Percentiles rank a stretch among this genome's conserved stretches.
phyloP scores from a whole-genome alignment of 2,329 filamentous ascomycete species.

The Leptographium galeiforme region DNA sequence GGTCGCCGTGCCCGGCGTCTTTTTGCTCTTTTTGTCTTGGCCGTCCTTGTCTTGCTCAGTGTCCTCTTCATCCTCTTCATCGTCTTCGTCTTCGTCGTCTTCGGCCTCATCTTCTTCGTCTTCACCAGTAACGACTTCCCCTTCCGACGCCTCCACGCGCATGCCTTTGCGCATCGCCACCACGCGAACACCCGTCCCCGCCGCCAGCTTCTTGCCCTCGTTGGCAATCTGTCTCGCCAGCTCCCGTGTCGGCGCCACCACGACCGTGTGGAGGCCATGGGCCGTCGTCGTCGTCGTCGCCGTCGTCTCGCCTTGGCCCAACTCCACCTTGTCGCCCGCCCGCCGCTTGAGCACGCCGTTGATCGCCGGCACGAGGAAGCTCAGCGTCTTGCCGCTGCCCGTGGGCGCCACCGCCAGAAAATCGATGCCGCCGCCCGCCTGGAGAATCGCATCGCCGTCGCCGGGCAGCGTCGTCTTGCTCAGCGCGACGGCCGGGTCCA shows the following conservation, averaged over 20 bases:
- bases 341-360: constrained; percentile 54
- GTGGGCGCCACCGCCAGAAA: constrained; percentile 85
- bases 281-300: constrained; percentile 26
- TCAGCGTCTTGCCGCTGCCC: constrained; percentile 90
- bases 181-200: constrained; percentile 64
- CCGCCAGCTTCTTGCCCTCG: constrained; percentile 65
- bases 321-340: constrained; percentile 28
- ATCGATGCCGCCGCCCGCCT: constrained; percentile 40
- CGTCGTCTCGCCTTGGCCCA: constrained; percentile 22
- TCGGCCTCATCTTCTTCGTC: constrained; percentile 21
- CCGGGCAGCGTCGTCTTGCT: constrained; percentile 14
- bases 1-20: constrained; percentile 18
- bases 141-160: constrained; percentile 37
- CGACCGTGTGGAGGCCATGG: constrained; percentile 51
- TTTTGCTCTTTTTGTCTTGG: constrained; percentile 11
- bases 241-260: constrained; percentile 68
- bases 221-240: constrained; percentile 68
- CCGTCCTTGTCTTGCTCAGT: neutral
- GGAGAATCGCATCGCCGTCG: constrained; percentile 9
- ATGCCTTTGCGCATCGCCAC: constrained; percentile 79
- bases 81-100: constrained; percentile 19
- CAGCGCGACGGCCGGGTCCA: constrained; percentile 42
- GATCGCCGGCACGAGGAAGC: constrained; percentile 79
- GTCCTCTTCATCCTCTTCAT: constrained; percentile 13
- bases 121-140: constrained; percentile 18